These are phyloP conservation scores for Epichloe amarillans DNA, from an alignment of 2,329 filamentous ascomycete genomes.

Conservation along the genomic window DNA sequence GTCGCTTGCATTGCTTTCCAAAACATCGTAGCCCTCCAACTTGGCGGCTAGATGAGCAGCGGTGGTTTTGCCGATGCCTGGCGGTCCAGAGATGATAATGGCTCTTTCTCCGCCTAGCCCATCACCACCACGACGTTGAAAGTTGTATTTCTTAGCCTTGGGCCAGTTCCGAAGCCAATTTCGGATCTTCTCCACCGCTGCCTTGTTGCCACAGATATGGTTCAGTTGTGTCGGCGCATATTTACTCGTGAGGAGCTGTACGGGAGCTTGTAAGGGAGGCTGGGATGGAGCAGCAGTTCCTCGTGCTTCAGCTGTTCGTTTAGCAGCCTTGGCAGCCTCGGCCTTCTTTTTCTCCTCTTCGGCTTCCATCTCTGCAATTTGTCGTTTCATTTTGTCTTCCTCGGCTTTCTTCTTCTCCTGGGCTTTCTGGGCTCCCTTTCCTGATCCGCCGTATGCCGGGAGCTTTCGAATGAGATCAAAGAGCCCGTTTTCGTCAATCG, in stretches of 20 bases:
- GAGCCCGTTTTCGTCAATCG: conserved; percentile 85
- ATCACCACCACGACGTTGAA: conserved; percentile 72
- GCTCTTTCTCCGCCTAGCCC: conserved; percentile 73
- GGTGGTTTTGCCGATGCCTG: conserved; percentile 95
- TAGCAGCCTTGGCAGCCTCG: conserved; percentile 38
- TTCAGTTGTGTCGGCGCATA: conserved; percentile 76
- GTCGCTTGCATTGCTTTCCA: conserved; percentile 94
- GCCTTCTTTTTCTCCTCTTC: conserved; percentile 54
- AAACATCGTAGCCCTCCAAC: conserved; percentile 80
- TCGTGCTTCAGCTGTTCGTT: conserved; percentile 22
- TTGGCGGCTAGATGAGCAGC: conserved; percentile 90
- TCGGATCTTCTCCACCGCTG: conserved; percentile 77
- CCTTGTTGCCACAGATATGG: conserved; percentile 94
- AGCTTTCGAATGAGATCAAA: conserved; percentile 72
- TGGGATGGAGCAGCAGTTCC: conserved; percentile 21
- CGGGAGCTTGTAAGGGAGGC: conserved; percentile 31
- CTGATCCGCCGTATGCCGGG: conserved; percentile 75
- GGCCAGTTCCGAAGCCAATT: conserved; percentile 75
- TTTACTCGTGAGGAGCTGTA: conserved; percentile 82
- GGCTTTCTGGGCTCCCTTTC: conserved; percentile 75
- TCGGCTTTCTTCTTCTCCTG: conserved; percentile 77
- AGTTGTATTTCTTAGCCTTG: conserved; percentile 64
- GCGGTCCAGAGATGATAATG: conserved; percentile 90
- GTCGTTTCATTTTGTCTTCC: conserved; percentile 65
- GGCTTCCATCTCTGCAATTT: conserved; percentile 73